Base-by-base conservation (phyloP, 176 grass and related monocot species). In the Aegilops speltoides region DNA sequence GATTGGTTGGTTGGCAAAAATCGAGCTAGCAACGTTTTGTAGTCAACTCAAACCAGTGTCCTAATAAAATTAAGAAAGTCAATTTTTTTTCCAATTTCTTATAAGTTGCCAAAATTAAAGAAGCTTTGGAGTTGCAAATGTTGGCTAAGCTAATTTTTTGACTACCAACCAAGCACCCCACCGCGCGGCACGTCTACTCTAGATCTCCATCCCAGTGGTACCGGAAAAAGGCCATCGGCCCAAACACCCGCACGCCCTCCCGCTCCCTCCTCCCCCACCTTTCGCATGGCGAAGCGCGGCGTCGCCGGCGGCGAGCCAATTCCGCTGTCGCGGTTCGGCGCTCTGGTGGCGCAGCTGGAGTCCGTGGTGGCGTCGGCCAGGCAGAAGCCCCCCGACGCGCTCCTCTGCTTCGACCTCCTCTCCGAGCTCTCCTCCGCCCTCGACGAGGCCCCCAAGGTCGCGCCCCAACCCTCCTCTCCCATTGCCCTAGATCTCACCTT, bases 401-500 rank as follows among this genome's bases (percentile, higher is more conserved):
- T 99, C 29, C 97, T 96, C 71, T 96, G 92, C 89, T 99, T 99
- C 85, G 97, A 99, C 91, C 94, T 99, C 85, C 97, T 99, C 79
- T 99, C 97, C 63, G 90, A 96, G 87, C 97, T 99, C 68, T 91
- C 93, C 16, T 90, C 92, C 31, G 86, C 97, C 71, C 85, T 99
- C 40, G 92, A 94, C 38, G 92, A 99, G 71, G 94, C 93, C 81
- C 76, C 92, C 28, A 96, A 99, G 96, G 96, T 92, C 19, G 56
- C 26, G 64, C 12, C 20, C 29, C 62, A 3, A 4, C 60, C 29
- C n/a, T 64, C 26, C 24, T 43, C n/a, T 64, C 25, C 15, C 60
- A n/a, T 68, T 59, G 22, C 36, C 26, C 46, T 76, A 26, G 60
- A 68, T 66, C 74, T 20, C 75, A 20, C n/a, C 32, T 16, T 15